A percentile compares a stretch with the other conserved stretches of the same genome.
These are phyloP conservation scores for Raddia guianensis DNA, from an alignment of 176 grass and related monocot species.

Conservation along the genomic window DNA sequence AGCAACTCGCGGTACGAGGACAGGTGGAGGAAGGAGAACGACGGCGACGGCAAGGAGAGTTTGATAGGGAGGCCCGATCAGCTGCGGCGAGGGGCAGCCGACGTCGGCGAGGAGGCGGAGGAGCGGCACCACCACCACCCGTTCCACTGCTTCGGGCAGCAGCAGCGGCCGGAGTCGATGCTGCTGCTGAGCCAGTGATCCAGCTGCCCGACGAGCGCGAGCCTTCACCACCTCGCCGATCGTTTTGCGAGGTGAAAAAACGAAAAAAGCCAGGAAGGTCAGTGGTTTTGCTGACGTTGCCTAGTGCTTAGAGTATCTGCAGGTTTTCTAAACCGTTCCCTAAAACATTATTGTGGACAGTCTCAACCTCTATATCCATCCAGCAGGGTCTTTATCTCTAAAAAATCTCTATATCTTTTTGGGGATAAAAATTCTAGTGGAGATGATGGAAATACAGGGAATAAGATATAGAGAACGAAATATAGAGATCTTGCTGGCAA, in stretches of 20 bases:
- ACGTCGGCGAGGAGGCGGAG: slow-evolving; percentile 37
- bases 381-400: no score
- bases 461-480: no score
- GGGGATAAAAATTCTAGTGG: no score
- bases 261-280: slow-evolving; percentile 2
- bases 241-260: not conserved
- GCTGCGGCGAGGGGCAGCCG: slow-evolving; percentile 1
- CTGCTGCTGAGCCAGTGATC: slow-evolving; percentile 65
- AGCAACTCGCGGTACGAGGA: slow-evolving; percentile 61
- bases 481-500: no score
- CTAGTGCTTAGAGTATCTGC: not conserved
- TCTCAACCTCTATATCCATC: no score
- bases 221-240: not conserved
- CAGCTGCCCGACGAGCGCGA: not conserved
- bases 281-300: slow-evolving; percentile 44
- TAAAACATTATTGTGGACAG: no score
- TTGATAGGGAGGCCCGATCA: slow-evolving; percentile 27
- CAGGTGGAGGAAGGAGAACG: slow-evolving; percentile 6
- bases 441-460: no score
- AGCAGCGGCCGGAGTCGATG: slow-evolving; percentile 45
- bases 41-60: slow-evolving; percentile 51
- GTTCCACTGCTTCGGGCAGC: slow-evolving; percentile 56
- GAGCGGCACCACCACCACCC: slow-evolving; percentile 53
- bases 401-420: no score
- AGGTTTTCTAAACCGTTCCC: no score